phyloP scores from a whole-genome alignment of 2,329 filamentous ascomycete species.

The Trichoderma pleuroti region DNA sequence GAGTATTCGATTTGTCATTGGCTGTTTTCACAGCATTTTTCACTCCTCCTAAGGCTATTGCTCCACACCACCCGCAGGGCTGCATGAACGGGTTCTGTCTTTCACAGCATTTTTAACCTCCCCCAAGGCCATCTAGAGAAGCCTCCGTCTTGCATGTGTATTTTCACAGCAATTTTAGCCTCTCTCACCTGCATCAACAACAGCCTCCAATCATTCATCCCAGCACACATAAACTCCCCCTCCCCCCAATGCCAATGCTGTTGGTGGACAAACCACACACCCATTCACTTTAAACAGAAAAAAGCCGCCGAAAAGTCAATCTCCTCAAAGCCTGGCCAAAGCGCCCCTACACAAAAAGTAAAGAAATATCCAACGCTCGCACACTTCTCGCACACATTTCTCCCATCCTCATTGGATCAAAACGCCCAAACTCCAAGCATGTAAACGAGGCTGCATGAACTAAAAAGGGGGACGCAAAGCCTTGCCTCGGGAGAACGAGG shows the following conservation, averaged over 20 bases:
- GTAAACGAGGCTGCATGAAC: background rate
- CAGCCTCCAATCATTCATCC: background rate
- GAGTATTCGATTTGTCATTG: too few relatives aligned
- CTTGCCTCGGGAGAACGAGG: background rate
- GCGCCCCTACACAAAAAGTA: background rate
- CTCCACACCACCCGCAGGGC: too few relatives aligned
- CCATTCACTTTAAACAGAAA: background rate
- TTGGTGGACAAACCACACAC: background rate
- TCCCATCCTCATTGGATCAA: background rate
- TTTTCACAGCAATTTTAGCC: background rate
- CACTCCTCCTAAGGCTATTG: too few relatives aligned
- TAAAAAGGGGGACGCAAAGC: background rate
- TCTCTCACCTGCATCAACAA: background rate
- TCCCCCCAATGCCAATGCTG: background rate
- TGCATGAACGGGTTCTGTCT: too few relatives aligned
- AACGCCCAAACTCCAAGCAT: background rate
- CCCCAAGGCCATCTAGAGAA: background rate
- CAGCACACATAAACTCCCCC: background rate
- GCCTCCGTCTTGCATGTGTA: background rate
- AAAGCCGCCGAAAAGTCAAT: background rate
- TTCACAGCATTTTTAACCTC: background rate
- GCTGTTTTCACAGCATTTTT: background rate
- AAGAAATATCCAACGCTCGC: background rate
- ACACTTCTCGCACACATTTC: background rate
- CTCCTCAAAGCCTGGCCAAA: background rate